A percentile compares a stretch with the other conserved stretches of the same genome.
These are phyloP conservation scores for Melocanna baccifera DNA, from an alignment of 176 grass and related monocot species.

Conservation along the genomic window DNA sequence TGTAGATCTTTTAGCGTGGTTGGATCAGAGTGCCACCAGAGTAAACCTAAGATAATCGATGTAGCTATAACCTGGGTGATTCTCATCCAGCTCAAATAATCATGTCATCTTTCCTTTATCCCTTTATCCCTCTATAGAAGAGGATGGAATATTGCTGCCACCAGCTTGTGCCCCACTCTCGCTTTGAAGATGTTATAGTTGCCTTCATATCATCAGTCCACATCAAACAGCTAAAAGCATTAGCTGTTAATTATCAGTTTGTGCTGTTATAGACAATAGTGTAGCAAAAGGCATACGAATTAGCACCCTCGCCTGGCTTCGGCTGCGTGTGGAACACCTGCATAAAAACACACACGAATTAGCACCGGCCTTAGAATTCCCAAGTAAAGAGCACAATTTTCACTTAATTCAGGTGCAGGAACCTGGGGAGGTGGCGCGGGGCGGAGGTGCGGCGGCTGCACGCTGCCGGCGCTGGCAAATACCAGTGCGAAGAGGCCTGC, in stretches of 20 bases:
- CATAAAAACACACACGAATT: background rate
- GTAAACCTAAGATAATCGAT: conserved; percentile 83
- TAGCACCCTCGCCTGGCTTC: conserved; percentile 53
- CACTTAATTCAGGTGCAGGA: background rate
- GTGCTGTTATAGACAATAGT: background rate
- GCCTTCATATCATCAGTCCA: conserved; percentile 56
- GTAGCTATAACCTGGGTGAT: conserved; percentile 93
- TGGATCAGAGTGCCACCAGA: conserved; percentile 80
- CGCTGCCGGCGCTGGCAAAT: conserved; percentile 40
- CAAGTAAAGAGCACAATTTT: too few species aligned
- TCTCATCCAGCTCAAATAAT: conserved; percentile 99
- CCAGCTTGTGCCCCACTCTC: conserved; percentile 92
- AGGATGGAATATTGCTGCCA: conserved; percentile 84
- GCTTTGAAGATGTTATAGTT: conserved; percentile 50
- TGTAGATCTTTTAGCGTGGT: conserved; percentile 57
- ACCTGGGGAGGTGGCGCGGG: conserved; percentile 65
- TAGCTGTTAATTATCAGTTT: background rate
- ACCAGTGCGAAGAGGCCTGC: conserved; percentile 59
- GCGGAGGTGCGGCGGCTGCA: conserved; percentile 59
- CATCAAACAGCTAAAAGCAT: background rate
- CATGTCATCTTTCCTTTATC: conserved; percentile 84
- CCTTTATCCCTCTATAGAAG: conserved; percentile 87
- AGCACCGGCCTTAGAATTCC: background rate
- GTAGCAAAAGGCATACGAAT: conserved; percentile 26
- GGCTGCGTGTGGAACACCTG: conserved; percentile 67